Evolutionary conservation across 306 rosid species (phyloP).

Genomic region (Alnus glutinosa): DNA sequence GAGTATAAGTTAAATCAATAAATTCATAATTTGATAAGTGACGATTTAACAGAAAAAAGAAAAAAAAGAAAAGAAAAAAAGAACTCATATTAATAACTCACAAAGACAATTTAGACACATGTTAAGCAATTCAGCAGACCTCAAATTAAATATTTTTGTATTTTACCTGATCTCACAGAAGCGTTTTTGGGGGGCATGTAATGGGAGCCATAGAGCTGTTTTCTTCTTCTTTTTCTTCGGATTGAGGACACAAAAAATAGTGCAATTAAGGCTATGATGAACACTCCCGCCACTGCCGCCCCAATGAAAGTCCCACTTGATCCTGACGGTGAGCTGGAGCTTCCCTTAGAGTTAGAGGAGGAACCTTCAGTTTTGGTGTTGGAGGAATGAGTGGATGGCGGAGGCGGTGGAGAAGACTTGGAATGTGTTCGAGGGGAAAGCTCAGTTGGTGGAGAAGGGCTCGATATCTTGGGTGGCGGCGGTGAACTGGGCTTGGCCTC

Average conservation of each 20-base stretch:
- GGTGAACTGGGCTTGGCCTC: background rate
- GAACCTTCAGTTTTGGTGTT: slow-evolving; percentile 10
- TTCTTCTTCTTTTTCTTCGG: slow-evolving; percentile 38
- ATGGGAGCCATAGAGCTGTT: slow-evolving; percentile 14
- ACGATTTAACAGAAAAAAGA: too few relatives aligned
- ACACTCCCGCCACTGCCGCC: slow-evolving; percentile 43
- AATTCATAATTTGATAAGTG: too few relatives aligned
- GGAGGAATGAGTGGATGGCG: slow-evolving; percentile 17
- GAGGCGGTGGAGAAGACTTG: slow-evolving; percentile 11
- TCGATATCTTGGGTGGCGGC: background rate
- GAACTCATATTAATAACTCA: background rate
- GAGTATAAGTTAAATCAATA: too few relatives aligned
- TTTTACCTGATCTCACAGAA: slow-evolving; percentile 46
- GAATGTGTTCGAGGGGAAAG: slow-evolving; percentile 5
- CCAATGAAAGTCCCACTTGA: slow-evolving; percentile 38
- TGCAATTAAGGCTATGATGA: slow-evolving; percentile 45
- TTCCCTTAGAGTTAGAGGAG: background rate
- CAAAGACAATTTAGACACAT: background rate
- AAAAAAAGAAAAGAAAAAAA: too few relatives aligned
- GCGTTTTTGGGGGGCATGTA: slow-evolving; percentile 37
- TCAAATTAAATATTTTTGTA: background rate
- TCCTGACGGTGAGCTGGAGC: slow-evolving; percentile 7
- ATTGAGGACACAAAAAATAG: slow-evolving; percentile 20
- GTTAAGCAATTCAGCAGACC: background rate
- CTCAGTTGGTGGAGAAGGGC: background rate